phyloP scores from a whole-genome alignment of 805 yeast species.

The Clavispora fructus region DNA sequence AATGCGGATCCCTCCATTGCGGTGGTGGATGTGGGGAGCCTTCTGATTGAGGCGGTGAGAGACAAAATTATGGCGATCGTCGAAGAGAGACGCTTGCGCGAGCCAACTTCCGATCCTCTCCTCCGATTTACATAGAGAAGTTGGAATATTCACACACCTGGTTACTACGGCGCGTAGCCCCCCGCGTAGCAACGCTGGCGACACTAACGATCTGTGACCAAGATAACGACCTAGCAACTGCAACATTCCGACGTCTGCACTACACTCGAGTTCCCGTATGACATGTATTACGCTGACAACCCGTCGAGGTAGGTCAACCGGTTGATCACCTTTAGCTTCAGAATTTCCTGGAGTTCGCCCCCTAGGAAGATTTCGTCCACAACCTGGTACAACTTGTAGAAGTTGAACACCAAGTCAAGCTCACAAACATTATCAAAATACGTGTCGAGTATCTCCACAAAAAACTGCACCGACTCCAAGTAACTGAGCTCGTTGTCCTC shows the following conservation, averaged over 20 bases:
- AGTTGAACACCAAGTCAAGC: constrained; percentile 87
- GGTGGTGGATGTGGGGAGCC: constrained; percentile 56
- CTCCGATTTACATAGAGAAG: not conserved
- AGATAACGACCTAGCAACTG: no score
- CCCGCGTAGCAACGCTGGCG: no score
- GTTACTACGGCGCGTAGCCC: no score
- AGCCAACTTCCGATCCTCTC: constrained; percentile 1
- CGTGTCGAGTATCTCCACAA: constrained; percentile 83
- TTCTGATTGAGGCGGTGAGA: constrained; percentile 52
- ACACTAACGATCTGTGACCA: no score
- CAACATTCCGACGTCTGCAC: no score
- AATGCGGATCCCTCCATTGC: constrained; percentile 26
- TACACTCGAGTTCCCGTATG: not conserved
- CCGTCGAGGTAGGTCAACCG: constrained; percentile 62
- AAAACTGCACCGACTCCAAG: constrained; percentile 77
- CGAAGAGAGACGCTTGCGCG: constrained; percentile 2
- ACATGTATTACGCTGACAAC: not conserved
- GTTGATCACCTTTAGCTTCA: constrained; percentile 60
- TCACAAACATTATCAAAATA: constrained; percentile 91
- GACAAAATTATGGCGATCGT: constrained; percentile 38
- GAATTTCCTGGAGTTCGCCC: constrained; percentile 87
- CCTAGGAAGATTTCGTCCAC: constrained; percentile 85
- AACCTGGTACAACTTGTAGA: constrained; percentile 74
- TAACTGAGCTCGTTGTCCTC: constrained; percentile 78
- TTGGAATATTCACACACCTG: no score